A percentile compares a stretch with the other conserved stretches of the same genome.
Conservation (phyloP, 2,329 filamentous ascomycete genomes). For the Trichoderma breve region DNA sequence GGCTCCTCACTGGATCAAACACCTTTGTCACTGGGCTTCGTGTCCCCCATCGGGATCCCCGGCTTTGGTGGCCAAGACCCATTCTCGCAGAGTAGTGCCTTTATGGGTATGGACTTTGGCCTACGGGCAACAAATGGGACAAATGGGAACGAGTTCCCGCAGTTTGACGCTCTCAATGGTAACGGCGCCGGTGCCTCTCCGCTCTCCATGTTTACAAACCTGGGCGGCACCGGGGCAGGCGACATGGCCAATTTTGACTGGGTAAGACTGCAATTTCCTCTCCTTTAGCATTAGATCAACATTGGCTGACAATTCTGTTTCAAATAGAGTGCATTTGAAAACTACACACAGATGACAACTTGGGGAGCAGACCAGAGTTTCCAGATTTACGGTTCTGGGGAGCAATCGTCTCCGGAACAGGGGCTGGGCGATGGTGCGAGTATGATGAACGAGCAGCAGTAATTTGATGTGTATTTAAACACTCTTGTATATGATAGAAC, state of each 20-base stretch:
- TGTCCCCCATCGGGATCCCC: slow-evolving; percentile 28
- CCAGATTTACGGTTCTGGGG: slow-evolving; percentile 45
- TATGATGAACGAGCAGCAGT: slow-evolving; percentile 25
- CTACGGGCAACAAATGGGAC: slow-evolving; percentile 27
- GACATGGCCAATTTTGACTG: slow-evolving; percentile 58
- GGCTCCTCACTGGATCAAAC: slow-evolving; percentile 40
- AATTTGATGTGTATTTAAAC: not conserved
- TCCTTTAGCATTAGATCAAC: not conserved
- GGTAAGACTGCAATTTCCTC: slow-evolving; percentile 41
- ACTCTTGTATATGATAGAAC: slow-evolving; percentile 14
- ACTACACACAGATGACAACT: slow-evolving; percentile 52
- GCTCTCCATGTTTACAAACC: slow-evolving; percentile 52
- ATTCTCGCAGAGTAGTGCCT: slow-evolving; percentile 41
- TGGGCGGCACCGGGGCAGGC: slow-evolving; percentile 36
- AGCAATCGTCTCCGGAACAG: slow-evolving; percentile 30
- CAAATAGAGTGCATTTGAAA: slow-evolving; percentile 54
- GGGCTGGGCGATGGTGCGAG: slow-evolving; percentile 28
- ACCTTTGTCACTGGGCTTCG: slow-evolving; percentile 29
- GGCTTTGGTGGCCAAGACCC: slow-evolving; percentile 29
- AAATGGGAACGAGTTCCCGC: slow-evolving; percentile 32
- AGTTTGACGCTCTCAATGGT: slow-evolving; percentile 31
- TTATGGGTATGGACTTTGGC: slow-evolving; percentile 46
- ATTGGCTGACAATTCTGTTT: slow-evolving; percentile 27
- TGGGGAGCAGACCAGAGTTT: slow-evolving; percentile 54
- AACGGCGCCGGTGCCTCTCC: slow-evolving; percentile 39